Evolutionary conservation across 768 basidiomycete genomes (phyloP), one percentile per base, ranked within the genome.

Genomic region (Cystoderma amianthinum): DNA sequence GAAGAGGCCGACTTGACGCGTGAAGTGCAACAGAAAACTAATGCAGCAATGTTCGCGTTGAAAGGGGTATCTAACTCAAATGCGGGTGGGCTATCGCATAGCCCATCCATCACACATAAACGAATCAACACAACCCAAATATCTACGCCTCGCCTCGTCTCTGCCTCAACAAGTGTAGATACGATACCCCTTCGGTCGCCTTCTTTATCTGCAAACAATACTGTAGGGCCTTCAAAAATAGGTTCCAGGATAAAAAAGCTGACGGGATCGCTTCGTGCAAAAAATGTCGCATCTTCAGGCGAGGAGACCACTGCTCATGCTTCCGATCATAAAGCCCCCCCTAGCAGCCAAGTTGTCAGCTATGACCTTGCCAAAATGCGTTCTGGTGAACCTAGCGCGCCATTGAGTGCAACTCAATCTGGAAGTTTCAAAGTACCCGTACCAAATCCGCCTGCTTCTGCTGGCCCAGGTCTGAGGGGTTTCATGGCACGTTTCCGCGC

Each of bases 401-500:
- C 65, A 4, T 50, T 65, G 9, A 75, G 72, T 47, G 67, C 77
- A 5, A 70, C 69, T 2, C 83, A 85, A 37, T 50, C 64, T 13
- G 63, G 60, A 17, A 69, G 76, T 48, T 71, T 74, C 45, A 83
- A 78, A 54, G 68, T 74, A 2, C 60, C 76, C 15, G 58, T 75
- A 21, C 60, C 76, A 2, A 77, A 73, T 45, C 82, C 83, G n/a
- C 79, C 83, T 49, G 75, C 84, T 3, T 78, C 82, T 16, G 75
- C 83, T 19, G 71, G 80, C 15, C 87, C 87, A 23, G 82, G 85
- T 16, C 53, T 90, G 18, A 85, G 78, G 58, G 82, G 86, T 11
- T 82, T 91, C 59, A 88, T 91, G 76, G 76, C 85, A 20, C 78
- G 84, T 21, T 85, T 90, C 56, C 73, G 85, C 23, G 73, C 71